Evolutionary conservation across 2,329 filamentous ascomycete species (phyloP).

Genomic region (Mycogone perniciosa): DNA sequence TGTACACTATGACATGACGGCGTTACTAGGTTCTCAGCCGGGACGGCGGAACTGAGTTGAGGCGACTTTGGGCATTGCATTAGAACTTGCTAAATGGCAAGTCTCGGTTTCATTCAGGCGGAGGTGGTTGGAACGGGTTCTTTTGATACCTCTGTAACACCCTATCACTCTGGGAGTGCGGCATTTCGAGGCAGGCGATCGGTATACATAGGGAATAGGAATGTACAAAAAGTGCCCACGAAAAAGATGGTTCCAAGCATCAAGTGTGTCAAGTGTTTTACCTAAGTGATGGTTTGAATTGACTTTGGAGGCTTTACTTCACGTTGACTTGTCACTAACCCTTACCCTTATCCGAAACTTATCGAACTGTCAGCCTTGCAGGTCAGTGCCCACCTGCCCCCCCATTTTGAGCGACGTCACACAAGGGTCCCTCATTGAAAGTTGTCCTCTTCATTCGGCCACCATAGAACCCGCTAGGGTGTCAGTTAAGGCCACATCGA

Average conservation of each 20-base stretch:
- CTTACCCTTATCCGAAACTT: constrained; percentile 12
- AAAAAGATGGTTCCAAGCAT: not conserved
- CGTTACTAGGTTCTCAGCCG: constrained; percentile 26
- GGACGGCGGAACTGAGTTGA: constrained; percentile 20
- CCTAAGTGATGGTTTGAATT: not conserved
- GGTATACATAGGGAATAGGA: constrained; percentile 12
- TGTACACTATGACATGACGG: constrained; percentile 37
- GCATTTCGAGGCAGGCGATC: constrained; percentile 12
- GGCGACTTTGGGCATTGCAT: constrained; percentile 24
- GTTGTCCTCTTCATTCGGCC: constrained; percentile 29
- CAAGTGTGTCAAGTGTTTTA: not conserved
- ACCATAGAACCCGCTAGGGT: constrained; percentile 9
- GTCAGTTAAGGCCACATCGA: constrained; percentile 31
- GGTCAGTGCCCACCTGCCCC: not conserved
- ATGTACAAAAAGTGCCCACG: constrained; percentile 5
- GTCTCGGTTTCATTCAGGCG: constrained; percentile 12
- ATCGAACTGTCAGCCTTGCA: constrained; percentile 15
- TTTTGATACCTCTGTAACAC: constrained; percentile 12
- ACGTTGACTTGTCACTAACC: not conserved
- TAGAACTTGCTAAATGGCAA: constrained; percentile 12
- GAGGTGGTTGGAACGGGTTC: constrained; percentile 11
- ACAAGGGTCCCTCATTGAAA: constrained; percentile 19
- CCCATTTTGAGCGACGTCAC: constrained; percentile 3
- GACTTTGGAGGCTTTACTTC: not conserved
- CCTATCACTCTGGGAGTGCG: constrained; percentile 12